A percentile compares a stretch with the other conserved stretches of the same genome.
Evolutionary conservation across 805 yeast species (phyloP).

Genomic region (Saccharomyces jurei): DNA sequence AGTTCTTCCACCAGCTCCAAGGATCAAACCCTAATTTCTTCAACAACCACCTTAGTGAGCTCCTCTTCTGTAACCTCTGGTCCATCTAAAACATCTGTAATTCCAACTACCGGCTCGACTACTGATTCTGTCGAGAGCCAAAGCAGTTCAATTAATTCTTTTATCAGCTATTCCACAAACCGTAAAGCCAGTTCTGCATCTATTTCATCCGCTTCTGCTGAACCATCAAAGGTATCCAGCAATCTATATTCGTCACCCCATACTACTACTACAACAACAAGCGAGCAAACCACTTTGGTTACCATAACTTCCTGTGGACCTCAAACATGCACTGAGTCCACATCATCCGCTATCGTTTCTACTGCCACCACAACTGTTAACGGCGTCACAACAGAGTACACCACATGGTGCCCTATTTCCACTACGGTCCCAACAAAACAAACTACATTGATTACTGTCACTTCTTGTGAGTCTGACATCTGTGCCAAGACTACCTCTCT

Average conservation of each 20-base stretch:
- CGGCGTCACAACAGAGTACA: slow-evolving; percentile 29
- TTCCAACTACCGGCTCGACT: not conserved
- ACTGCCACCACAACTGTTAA: slow-evolving; percentile 26
- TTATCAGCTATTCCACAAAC: slow-evolving; percentile 7
- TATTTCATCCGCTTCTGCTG: not conserved
- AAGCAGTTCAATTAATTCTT: not conserved
- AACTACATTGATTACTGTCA: slow-evolving; percentile 22
- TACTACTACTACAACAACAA: slow-evolving; percentile 13
- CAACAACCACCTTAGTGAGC: not conserved
- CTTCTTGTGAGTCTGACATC: slow-evolving; percentile 17
- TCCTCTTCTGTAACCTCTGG: not conserved
- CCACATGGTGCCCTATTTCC: slow-evolving; percentile 25
- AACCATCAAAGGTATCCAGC: slow-evolving; percentile 4
- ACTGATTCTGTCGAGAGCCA: not conserved
- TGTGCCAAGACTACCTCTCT: slow-evolving; percentile 14
- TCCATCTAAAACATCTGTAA: not conserved
- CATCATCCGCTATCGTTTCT: slow-evolving; percentile 24
- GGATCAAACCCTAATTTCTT: not conserved
- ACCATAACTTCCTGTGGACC: slow-evolving; percentile 28
- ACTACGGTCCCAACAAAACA: slow-evolving; percentile 14
- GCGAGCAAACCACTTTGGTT: slow-evolving; percentile 24
- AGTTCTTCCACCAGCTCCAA: not conserved
- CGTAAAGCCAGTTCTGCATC: not conserved
- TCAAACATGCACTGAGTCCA: slow-evolving; percentile 22
- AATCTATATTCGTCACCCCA: too few species aligned